phyloP scores from a whole-genome alignment of 306 rosid genomes.

The Quercus alba region DNA sequence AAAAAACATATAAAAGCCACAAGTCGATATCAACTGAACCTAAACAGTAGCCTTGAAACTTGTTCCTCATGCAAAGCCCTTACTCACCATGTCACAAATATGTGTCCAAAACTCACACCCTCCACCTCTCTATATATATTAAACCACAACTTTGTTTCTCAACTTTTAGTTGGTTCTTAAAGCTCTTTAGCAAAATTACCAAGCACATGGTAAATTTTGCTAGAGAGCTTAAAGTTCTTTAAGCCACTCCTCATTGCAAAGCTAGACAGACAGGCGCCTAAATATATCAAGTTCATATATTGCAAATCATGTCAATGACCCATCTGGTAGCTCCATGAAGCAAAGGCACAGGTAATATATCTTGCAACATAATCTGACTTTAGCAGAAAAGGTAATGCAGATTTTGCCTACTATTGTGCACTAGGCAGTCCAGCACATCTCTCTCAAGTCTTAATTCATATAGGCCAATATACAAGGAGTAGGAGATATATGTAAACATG shows the following conservation, averaged over 20 bases:
- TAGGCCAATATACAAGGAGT: not conserved
- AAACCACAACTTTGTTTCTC: not conserved
- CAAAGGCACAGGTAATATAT: not conserved
- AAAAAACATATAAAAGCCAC: too few species aligned
- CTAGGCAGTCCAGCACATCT: not conserved
- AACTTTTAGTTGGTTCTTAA: too few species aligned
- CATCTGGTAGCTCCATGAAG: not conserved
- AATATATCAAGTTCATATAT: not conserved
- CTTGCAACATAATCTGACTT: too few species aligned
- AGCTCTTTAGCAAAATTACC: too few species aligned
- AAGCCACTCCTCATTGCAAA: too few species aligned
- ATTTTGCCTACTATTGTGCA: not conserved
- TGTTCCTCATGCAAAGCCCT: constrained; percentile 75
- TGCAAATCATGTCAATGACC: not conserved
- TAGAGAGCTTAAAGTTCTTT: too few species aligned
- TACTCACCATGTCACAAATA: constrained; percentile 50
- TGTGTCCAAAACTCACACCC: constrained; percentile 51
- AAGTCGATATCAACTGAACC: too few species aligned
- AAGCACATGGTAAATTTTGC: too few species aligned
- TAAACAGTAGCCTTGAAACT: constrained; percentile 39
- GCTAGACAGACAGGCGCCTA: too few species aligned
- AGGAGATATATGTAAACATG: not conserved
- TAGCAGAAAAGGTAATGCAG: too few species aligned
- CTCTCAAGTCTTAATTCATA: not conserved
- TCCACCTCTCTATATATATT: constrained; percentile 31